Base-by-base conservation (phyloP, 1,284 basidiomycete species). In the Cryptococcus hybrid region DNA sequence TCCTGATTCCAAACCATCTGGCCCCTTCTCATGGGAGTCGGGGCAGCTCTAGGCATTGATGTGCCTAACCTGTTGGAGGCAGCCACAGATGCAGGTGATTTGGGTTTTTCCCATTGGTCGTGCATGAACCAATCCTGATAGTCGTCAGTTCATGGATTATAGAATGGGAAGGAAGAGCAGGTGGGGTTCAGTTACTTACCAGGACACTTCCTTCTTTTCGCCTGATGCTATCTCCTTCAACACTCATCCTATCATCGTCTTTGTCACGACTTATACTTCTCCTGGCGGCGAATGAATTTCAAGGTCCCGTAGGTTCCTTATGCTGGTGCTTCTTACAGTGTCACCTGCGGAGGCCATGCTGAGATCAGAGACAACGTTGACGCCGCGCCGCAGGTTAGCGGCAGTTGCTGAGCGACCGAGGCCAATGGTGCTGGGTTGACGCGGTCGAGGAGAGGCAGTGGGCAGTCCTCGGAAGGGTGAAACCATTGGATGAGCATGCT, bases 1-100 rank as follows among this genome's bases (percentile, higher is more conserved):
- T 63, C 62, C 39, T 63, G 63, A 36, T 71, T 64, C 68, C 71
- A 78, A 4, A 78, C 73, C 62, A 78, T 57, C 58, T 71, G 73
- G 39, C 76, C 74, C 52, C 68, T 67, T 34, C 71, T 58, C 11
- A 73, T 67, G 30, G 30, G 30, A n/a, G 70, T 56, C 35, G 62
- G 52, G 3, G 56, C 53, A 7, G 60, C 43, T 2, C 61, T 59
- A 12, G 64, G 62, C 12, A 57, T 57, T 0, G 59, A 37, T 3
- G 66, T 63, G 3, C 62, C 60, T 1, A 68, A 38, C 35, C 68
- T 47, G 9, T 50, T 48, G 2, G 65, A 64, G 5, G 66, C 58
- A 53, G 67, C 62, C 30, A 56, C 18, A n/a, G 64, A 66, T 12
- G 62, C 58, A 4, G 69, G 64, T n/a, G 69, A 66, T 3, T 56